Conservation (phyloP, 1,284 basidiomycete species). For the Naganishia cerealis region DNA sequence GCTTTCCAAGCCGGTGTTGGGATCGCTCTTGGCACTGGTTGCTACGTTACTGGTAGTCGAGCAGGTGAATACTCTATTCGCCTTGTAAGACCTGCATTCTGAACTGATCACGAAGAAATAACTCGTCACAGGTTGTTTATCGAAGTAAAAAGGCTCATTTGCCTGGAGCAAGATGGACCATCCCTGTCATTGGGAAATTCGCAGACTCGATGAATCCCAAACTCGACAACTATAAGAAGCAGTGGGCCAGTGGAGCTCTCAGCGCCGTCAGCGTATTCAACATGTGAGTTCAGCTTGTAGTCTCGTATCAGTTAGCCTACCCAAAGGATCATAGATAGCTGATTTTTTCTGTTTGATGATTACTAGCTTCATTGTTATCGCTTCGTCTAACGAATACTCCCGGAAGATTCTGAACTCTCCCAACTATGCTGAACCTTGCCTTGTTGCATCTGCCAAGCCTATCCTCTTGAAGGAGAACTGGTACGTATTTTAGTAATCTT, state of each 20-base stretch:
- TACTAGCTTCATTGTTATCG: slow-evolving; percentile 92
- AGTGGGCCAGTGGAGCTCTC: slow-evolving; percentile 81
- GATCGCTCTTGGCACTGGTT: slow-evolving; percentile 49
- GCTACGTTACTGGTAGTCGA: slow-evolving; percentile 52
- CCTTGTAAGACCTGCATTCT: not conserved
- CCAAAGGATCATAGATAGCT: not conserved
- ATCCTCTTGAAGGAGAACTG: slow-evolving; percentile 88
- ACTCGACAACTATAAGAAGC: slow-evolving; percentile 81
- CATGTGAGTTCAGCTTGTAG: slow-evolving; percentile 64
- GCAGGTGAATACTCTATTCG: slow-evolving; percentile 35
- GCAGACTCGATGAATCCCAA: slow-evolving; percentile 83
- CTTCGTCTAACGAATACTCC: slow-evolving; percentile 82
- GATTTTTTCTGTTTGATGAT: slow-evolving; percentile 5
- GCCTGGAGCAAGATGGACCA: slow-evolving; percentile 85
- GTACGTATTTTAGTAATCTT: slow-evolving; percentile 56
- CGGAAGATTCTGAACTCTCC: slow-evolving; percentile 93
- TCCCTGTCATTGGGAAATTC: slow-evolving; percentile 91
- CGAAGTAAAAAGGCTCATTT: slow-evolving; percentile 81
- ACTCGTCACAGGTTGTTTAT: slow-evolving; percentile 67
- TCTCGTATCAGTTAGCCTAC: not conserved
- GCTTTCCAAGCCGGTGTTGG: slow-evolving; percentile 48
- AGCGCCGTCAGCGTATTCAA: slow-evolving; percentile 90
- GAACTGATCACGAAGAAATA: not conserved
- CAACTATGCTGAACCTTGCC: slow-evolving; percentile 82
- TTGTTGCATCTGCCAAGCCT: slow-evolving; percentile 88